These are phyloP conservation scores for Ceratocystiopsis brevicomis DNA, from an alignment of 2,329 filamentous ascomycete species.

Conservation along the genomic window DNA sequence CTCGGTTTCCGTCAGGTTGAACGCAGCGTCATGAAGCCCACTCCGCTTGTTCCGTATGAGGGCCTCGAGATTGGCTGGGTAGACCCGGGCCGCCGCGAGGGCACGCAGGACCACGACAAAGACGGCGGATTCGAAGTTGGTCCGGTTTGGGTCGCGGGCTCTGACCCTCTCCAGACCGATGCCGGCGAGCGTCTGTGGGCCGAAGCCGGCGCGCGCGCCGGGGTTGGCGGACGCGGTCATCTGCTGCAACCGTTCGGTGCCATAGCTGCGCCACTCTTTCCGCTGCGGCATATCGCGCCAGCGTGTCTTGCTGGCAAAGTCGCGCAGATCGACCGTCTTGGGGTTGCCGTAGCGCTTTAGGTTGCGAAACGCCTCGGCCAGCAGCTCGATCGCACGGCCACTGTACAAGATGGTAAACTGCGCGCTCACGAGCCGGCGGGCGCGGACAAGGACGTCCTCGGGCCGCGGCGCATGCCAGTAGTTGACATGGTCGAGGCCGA, in stretches of 20 bases:
- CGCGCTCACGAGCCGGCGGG: constrained; percentile 2
- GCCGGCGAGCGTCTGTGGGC: too few species aligned
- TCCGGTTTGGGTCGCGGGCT: too few species aligned
- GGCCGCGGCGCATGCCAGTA: neutral
- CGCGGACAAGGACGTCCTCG: neutral
- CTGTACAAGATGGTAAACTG: constrained; percentile 19
- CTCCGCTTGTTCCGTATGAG: constrained; percentile 18
- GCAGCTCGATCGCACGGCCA: constrained; percentile 31
- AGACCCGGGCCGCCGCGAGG: constrained; percentile 18
- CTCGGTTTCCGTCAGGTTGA: constrained; percentile 20
- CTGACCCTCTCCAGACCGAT: too few species aligned
- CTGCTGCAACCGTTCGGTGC: constrained; percentile 13
- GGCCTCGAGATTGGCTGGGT: constrained; percentile 27
- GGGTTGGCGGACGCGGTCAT: too few species aligned
- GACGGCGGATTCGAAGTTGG: constrained; percentile 14
- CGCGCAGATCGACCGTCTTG: constrained; percentile 36
- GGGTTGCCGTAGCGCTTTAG: constrained; percentile 26
- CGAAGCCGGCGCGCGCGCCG: too few species aligned
- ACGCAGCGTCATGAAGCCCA: constrained; percentile 22
- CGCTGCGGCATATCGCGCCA: constrained; percentile 24
- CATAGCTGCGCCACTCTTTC: constrained; percentile 35
- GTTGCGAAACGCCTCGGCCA: constrained; percentile 35
- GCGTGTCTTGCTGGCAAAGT: constrained; percentile 33
- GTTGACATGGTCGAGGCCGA: constrained; percentile 22
- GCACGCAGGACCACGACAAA: constrained; percentile 25